These are phyloP conservation scores for Puccinia hordei DNA, from an alignment of 1,284 basidiomycete genomes.

Conservation along the genomic window DNA sequence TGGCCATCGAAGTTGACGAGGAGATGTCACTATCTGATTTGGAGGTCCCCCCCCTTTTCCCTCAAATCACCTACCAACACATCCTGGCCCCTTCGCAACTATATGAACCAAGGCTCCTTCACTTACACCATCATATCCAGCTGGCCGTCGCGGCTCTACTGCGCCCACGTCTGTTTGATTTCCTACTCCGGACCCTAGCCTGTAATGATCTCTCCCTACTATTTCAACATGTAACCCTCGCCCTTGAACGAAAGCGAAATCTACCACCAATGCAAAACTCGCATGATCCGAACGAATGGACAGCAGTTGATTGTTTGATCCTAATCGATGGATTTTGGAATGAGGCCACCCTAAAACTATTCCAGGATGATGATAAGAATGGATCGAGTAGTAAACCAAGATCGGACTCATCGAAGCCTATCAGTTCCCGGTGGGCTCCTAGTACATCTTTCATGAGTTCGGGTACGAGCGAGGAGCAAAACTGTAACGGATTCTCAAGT, in stretches of 20 bases:
- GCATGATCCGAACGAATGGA: slow-evolving; percentile 29
- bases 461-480: not conserved
- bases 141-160: slow-evolving; percentile 30
- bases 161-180: slow-evolving; percentile 20
- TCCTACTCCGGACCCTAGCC: not conserved
- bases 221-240: slow-evolving; percentile 11
- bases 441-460: slow-evolving; percentile 14
- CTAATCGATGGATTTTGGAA: slow-evolving; percentile 42
- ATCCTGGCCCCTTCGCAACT: slow-evolving; percentile 22
- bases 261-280: slow-evolving; percentile 1
- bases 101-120: slow-evolving; percentile 22
- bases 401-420: not conserved
- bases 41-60: not conserved
- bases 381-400: slow-evolving; percentile 11
- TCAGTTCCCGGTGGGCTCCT: slow-evolving; percentile 27
- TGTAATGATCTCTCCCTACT: not conserved
- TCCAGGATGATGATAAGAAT: slow-evolving; percentile 27
- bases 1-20: slow-evolving; percentile 25
- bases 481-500: not conserved
- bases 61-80: not conserved
- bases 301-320: slow-evolving; percentile 29
- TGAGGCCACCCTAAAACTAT: slow-evolving; percentile 27
- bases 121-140: slow-evolving; percentile 30
- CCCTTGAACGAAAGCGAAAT: slow-evolving; percentile 14
- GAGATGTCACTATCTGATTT: slow-evolving; percentile 24